Percentiles rank a stretch among this genome's conserved stretches.
These are phyloP conservation scores for Hansenula sp. DNA, from an alignment of 1,139 yeast species.

Conservation along the genomic window DNA sequence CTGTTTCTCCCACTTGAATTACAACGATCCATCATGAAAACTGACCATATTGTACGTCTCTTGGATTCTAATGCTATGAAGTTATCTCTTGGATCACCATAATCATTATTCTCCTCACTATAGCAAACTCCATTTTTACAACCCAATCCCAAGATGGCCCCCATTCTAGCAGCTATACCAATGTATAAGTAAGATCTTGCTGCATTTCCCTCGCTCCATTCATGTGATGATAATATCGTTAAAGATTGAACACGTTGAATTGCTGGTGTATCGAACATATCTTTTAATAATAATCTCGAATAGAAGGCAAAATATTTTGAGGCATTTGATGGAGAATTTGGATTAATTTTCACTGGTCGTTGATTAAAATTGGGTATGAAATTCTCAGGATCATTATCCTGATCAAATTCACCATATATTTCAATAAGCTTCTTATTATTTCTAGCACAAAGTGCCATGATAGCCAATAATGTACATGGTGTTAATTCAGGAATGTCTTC, in stretches of 20 bases:
- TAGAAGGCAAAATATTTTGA: slow-evolving; percentile 39
- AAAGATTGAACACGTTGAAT: slow-evolving; percentile 37
- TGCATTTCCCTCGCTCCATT: slow-evolving; percentile 40
- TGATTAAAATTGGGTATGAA: slow-evolving; percentile 24
- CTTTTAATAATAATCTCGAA: slow-evolving; percentile 30
- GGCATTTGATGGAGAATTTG: slow-evolving; percentile 28
- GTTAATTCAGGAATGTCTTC: slow-evolving; percentile 9
- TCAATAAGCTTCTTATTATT: slow-evolving; percentile 28
- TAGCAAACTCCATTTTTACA: slow-evolving; percentile 17
- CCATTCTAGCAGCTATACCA: slow-evolving; percentile 41
- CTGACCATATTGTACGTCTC: slow-evolving; percentile 37
- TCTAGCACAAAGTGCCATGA: slow-evolving; percentile 35
- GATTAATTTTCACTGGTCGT: background rate
- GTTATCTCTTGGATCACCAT: slow-evolving; percentile 4
- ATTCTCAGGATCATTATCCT: slow-evolving; percentile 25
- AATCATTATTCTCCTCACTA: slow-evolving; percentile 12
- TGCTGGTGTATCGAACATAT: slow-evolving; percentile 37
- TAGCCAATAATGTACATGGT: slow-evolving; percentile 32
- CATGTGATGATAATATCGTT: slow-evolving; percentile 35
- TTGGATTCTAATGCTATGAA: slow-evolving; percentile 29
- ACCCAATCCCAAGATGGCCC: slow-evolving; percentile 34
- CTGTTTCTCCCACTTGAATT: slow-evolving; percentile 35
- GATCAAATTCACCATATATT: slow-evolving; percentile 32
- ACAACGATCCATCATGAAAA: slow-evolving; percentile 41
- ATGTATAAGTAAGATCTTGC: slow-evolving; percentile 35